These are phyloP conservation scores for Candida saitoana DNA, from an alignment of 805 yeast species.

Conservation along the genomic window DNA sequence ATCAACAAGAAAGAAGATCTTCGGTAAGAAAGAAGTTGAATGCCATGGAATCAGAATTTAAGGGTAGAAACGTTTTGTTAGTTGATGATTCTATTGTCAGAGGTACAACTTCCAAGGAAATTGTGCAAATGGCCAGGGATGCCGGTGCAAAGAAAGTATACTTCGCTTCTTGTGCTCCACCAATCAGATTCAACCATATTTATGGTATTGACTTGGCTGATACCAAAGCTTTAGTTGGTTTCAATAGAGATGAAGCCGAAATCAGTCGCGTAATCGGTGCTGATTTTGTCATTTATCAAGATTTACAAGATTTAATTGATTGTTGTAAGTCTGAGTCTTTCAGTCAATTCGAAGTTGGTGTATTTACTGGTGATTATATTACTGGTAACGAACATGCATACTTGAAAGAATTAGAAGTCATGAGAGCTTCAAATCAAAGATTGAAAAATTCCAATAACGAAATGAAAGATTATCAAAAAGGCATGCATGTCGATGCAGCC, in stretches of 20 bases:
- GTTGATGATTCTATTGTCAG: constrained; percentile 97
- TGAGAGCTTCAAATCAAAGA: constrained; percentile 74
- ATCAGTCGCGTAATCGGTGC: constrained; percentile 81
- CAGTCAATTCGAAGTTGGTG: constrained; percentile 87
- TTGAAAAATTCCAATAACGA: constrained; percentile 8
- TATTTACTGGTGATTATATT: constrained; percentile 88
- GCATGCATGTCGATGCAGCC: constrained; percentile 40
- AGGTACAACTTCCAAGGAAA: constrained; percentile 96
- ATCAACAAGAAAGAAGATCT: constrained; percentile 89
- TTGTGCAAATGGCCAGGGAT: constrained; percentile 96
- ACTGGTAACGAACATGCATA: constrained; percentile 91
- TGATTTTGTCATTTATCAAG: constrained; percentile 86
- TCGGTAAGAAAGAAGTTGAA: constrained; percentile 91
- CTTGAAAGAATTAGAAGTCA: constrained; percentile 72
- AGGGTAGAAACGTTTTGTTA: constrained; percentile 75
- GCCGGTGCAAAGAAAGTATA: constrained; percentile 96
- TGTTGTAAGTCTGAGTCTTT: constrained; percentile 61
- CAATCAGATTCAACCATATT: constrained; percentile 93
- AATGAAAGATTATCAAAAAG: constrained; percentile 28
- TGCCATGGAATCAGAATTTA: constrained; percentile 93
- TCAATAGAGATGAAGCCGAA: constrained; percentile 66
- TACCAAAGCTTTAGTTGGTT: constrained; percentile 89
- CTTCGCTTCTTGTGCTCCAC: constrained; percentile 96
- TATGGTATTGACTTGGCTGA: constrained; percentile 98
- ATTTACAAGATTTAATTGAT: constrained; percentile 72